Evolutionary conservation across 1,284 basidiomycete species (phyloP).

Genomic region (Tilletia indica): DNA sequence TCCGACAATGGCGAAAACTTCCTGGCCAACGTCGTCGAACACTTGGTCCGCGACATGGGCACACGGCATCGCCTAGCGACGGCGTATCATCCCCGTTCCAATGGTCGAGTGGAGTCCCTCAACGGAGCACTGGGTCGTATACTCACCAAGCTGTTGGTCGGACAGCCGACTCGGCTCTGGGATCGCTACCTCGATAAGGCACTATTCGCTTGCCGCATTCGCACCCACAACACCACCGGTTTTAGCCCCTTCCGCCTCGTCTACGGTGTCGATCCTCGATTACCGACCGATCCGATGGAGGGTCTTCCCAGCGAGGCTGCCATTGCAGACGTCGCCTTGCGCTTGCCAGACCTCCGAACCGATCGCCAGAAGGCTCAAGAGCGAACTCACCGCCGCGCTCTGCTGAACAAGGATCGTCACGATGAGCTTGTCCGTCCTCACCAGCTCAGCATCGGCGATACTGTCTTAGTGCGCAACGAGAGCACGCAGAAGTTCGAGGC

Average conservation of each 20-base stretch:
- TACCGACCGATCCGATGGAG: background rate
- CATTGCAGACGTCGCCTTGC: background rate
- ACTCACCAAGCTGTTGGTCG: constrained; percentile 1
- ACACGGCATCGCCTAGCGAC: background rate
- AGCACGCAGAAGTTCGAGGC: background rate
- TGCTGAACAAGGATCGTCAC: background rate
- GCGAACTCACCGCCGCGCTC: background rate
- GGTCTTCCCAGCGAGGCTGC: background rate
- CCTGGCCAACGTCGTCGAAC: background rate
- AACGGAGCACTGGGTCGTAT: constrained; percentile 20
- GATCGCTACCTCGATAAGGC: constrained; percentile 14
- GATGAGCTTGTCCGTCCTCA: background rate
- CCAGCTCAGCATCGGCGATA: background rate
- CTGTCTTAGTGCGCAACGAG: background rate
- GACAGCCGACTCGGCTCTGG: constrained; percentile 19
- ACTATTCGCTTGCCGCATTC: constrained; percentile 12
- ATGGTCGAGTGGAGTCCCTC: constrained; percentile 26
- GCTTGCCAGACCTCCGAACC: background rate
- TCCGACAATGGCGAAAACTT: constrained; percentile 19
- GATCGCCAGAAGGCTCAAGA: background rate
- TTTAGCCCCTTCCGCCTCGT: constrained; percentile 16
- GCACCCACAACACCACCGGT: constrained; percentile 2
- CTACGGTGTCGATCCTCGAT: constrained; percentile 17
- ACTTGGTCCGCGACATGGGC: constrained; percentile 4
- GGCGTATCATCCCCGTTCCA: constrained; percentile 24